A percentile compares a stretch with the other conserved stretches of the same genome.
phyloP scores from a whole-genome alignment of 768 basidiomycete species.

The Coprinopsis sp. region DNA sequence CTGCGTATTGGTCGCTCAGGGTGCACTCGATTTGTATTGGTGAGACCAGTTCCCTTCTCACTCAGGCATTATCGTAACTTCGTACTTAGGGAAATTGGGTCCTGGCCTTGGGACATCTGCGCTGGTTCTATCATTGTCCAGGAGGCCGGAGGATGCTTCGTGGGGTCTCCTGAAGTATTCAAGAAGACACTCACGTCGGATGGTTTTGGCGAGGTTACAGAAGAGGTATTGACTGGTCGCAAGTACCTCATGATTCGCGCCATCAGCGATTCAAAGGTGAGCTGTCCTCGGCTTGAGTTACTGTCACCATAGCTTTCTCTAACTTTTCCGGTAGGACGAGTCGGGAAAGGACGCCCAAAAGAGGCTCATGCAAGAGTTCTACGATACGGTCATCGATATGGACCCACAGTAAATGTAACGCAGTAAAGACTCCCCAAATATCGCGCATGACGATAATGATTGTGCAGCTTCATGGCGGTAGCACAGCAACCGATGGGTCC shows the following conservation, averaged over 20 bases:
- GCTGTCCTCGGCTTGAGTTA: conserved; percentile 14
- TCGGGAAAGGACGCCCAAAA: conserved; percentile 67
- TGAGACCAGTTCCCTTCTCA: conserved; percentile 25
- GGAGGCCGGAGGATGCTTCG: conserved; percentile 81
- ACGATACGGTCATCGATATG: conserved; percentile 72
- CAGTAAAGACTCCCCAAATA: background rate
- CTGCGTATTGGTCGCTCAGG: conserved; percentile 81
- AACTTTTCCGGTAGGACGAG: conserved; percentile 40
- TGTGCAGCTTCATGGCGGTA: conserved; percentile 3
- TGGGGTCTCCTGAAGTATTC: conserved; percentile 58
- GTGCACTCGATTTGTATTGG: conserved; percentile 87
- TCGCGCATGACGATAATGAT: too few relatives aligned
- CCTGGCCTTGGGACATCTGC: conserved; percentile 84
- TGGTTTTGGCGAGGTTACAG: conserved; percentile 59
- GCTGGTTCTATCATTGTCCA: conserved; percentile 89
- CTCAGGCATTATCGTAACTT: background rate
- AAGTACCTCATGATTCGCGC: conserved; percentile 78
- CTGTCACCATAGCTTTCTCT: background rate
- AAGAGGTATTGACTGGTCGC: conserved; percentile 68
- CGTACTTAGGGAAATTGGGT: conserved; percentile 69
- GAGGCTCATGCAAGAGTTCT: conserved; percentile 81
- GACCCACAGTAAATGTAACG: conserved; percentile 40
- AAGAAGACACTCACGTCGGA: conserved; percentile 28
- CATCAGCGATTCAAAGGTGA: conserved; percentile 54
- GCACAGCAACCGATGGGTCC: too few relatives aligned